A percentile compares a stretch with the other conserved stretches of the same genome.
Conservation (phyloP, 345 rosid genomes). For the Pseudoturritis turrita region DNA sequence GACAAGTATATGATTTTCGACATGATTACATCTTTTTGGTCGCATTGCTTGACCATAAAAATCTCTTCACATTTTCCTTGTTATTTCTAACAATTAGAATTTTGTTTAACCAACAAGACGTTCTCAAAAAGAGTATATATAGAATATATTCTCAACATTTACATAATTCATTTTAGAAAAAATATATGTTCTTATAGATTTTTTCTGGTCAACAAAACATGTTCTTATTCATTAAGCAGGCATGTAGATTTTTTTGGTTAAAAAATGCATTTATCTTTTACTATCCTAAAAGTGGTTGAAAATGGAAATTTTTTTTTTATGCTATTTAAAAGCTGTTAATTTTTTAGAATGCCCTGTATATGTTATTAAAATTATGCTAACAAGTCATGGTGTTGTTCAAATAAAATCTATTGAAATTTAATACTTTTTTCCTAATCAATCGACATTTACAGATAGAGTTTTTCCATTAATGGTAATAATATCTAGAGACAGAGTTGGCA, state of each 20-base stretch:
- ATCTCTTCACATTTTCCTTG: too few species aligned
- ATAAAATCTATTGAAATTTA: slow-evolving; percentile 11
- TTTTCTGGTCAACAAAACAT: not conserved
- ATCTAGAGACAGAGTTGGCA: not conserved
- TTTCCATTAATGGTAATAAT: not conserved
- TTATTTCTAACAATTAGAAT: too few species aligned
- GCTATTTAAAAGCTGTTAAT: not conserved
- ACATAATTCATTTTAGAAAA: too few species aligned
- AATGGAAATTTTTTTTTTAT: not conserved
- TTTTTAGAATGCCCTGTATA: not conserved
- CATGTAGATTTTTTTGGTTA: too few species aligned
- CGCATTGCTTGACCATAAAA: too few species aligned
- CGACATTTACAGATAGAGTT: not conserved
- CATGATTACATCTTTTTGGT: too few species aligned
- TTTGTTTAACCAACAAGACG: too few species aligned
- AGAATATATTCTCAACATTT: too few species aligned
- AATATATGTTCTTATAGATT: too few species aligned
- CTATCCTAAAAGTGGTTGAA: not conserved
- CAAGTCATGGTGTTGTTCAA: not conserved
- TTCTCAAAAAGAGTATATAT: too few species aligned
- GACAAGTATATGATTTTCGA: too few species aligned
- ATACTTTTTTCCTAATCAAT: not conserved
- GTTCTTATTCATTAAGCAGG: not conserved
- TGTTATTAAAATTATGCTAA: not conserved
- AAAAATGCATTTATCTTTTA: too few species aligned